Evolutionary conservation across 495 filamentous ascomycete species (phyloP), one percentile per base, ranked within the genome.

Genomic region (Lentithecium fluviatile): DNA sequence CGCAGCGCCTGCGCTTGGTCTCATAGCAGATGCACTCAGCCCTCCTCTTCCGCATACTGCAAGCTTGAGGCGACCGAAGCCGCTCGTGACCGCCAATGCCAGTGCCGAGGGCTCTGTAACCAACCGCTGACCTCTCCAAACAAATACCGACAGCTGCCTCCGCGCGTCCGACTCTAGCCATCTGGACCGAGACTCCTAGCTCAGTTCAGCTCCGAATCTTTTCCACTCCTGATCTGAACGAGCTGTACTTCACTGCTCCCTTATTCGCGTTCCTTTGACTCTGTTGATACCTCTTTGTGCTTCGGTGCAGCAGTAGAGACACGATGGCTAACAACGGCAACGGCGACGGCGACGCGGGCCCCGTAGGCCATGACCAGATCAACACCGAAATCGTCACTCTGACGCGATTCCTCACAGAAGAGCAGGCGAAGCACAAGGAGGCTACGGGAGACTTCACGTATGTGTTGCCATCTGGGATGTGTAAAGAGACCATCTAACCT

Each of bases 361-460:
- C 78, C 38, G 71, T 73, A 15, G 81, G 81, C 26, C 77, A 85
- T 58, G 83, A 95, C 78, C 85, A 88, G 70, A 83, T 98, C 75
- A 96, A 98, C 80, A 95, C 89, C 38, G 85, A 97, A 69, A 97
- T 97, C 64, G 80, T 97, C 68, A 97, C 94, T 36, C 85, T 98
- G 67, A 95, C 94, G 23, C 81, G 94, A 60, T 96, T 91, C 82
- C 82, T 98, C 48, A 97, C 91, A 24, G 94, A 98, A 80, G 89
- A 96, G 74, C 94, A 98, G 76, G 76, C 79, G 54, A 95, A 96
- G 73, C 86, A 95, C 75, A 90, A 88, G 62, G 91, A 97, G 68
- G 94, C 94, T 26, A 97, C 93, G 4, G 94, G 94, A 74, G 94
- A 98, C 78, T 98, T 98, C 80, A 98, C 94, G 88, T 95, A 78